Evolutionary conservation across 192 early-diverging fungal species (phyloP).

Genomic region (Diversispora eburnea): DNA sequence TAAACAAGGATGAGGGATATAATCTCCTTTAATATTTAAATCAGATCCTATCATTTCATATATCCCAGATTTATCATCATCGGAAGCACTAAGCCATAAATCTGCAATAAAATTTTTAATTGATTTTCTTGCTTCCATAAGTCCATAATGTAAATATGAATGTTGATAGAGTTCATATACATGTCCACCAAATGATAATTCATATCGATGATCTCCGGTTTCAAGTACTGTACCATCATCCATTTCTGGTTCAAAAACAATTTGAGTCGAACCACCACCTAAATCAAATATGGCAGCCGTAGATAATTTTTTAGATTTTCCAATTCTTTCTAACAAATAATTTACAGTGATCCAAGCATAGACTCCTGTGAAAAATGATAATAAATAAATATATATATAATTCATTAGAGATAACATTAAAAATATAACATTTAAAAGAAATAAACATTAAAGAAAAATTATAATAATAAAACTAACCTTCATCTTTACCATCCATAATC

Average conservation of each 20-base stretch:
- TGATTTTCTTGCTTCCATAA: conserved; percentile 78
- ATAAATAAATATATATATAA: background rate
- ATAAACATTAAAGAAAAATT: background rate
- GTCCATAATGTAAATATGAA: conserved; percentile 90
- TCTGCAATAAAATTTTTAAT: conserved; percentile 56
- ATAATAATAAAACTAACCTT: conserved; percentile 66
- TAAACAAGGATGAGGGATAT: conserved; percentile 63
- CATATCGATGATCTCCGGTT: conserved; percentile 71
- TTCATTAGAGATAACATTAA: background rate
- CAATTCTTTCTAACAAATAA: conserved; percentile 73
- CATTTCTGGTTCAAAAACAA: conserved; percentile 86
- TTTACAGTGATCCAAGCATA: conserved; percentile 99
- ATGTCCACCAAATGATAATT: conserved; percentile 66
- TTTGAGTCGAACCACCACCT: conserved; percentile 96
- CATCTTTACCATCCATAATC: conserved; percentile 95
- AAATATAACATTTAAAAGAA: background rate
- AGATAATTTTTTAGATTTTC: conserved; percentile 40
- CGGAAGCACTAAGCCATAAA: conserved; percentile 31
- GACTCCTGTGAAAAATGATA: conserved; percentile 51
- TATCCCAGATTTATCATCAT: conserved; percentile 31
- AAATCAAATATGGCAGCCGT: conserved; percentile 94
- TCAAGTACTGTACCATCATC: conserved; percentile 39
- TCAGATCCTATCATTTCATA: conserved; percentile 26
- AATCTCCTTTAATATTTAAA: conserved; percentile 30
- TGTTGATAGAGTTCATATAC: conserved; percentile 89